Evolutionary conservation across 805 yeast species (phyloP), one percentile per base, ranked within the genome.

Genomic region (Millerozyma miso): DNA sequence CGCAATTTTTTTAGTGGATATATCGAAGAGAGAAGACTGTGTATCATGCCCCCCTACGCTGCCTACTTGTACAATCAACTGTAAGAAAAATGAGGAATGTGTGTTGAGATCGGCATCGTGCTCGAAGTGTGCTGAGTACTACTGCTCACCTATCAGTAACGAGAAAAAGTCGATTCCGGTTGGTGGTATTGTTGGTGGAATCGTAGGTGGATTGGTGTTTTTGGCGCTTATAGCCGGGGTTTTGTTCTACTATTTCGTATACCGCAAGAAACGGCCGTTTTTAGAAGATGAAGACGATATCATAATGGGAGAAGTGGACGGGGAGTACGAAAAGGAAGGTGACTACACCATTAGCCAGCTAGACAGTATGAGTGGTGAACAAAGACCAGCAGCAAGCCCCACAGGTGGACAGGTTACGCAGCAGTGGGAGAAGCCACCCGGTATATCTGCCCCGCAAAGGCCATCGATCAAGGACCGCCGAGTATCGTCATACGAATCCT

Each of bases 111-210:
- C 58, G 3, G 58, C 40, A 19, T 50, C 66, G 2, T 62, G 68
- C 43, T 33, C 48, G 8, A 37, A 43, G 32, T 64, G 69, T 52
- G 52, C 65, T 4, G 47, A 41, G 31, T 53, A 46, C 40, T 50
- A 46, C 42, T 65, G 70, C 50, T 50, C 47, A 8, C 37, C 53
- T 1, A 37, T 40, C 5, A 54, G 43, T 8, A 19, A 44, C n/a
- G 36, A 42, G 10, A 20, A 45, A 3, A 17, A 35, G 7, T 34
- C 41, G 5, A 41, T 55, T 1, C 58, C 63, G 12, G 49, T 66
- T 14, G 74, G 74, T 10, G 70, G 61, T 4, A 62, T 69, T 15
- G 72, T 65, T 2, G 76, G 76, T 12, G 76, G 74, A 10, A 68
- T 64, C 1, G 55, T 68, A 3, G 76, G 73, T 12, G 71, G 71